Base-by-base conservation (phyloP, 768 basidiomycete genomes). In the Tulasnella sp. region DNA sequence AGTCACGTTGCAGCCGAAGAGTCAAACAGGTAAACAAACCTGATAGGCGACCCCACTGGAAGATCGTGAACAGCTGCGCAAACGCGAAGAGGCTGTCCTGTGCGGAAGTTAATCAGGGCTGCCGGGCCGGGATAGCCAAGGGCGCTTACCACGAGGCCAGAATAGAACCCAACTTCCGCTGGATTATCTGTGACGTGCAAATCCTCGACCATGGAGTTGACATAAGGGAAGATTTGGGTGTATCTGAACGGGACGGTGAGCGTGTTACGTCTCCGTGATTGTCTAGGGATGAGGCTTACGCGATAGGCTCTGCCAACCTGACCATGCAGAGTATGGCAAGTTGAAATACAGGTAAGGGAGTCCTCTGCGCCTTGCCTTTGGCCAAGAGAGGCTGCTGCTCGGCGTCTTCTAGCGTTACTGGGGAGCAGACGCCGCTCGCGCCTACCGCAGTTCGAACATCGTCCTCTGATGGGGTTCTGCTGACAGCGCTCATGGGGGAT, bases 281-380 rank as follows among this genome's bases (percentile, higher is more conserved):
- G n/a, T n/a, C n/a, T n/a, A 44, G 14, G 19, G 73, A 19, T 36
- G 56, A 7, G 42, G 48, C 80, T 34, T 73, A 80, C 39, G 80
- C 80, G 71, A 82, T 80, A 31, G 82, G 82, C 74, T 82, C 82
- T 40, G 81, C 82, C 44, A 82, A 79, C 3, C 82, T 68, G 12
- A 72, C 79, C 18, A 81, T 14, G 44, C 79, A 81, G 27, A 82
- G 34, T 27, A 82, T 78, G 18, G 75, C 68, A 21, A 82, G 80
- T 56, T 81, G 81, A 24, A 79, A 75, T 24, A 76, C 62, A 18
- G 82, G 82, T 12, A 82, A 79, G 18, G 82, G 82, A 16, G 82
- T 82, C 21, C 52, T 34, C 76, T 77, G 12, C 1, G 12, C 8
- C 24, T 71, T 71, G 39, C 58, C 24, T 31, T 71, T 79, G 8